Evolutionary conservation across 768 basidiomycete species (phyloP), one percentile per base, ranked within the genome.

Genomic region (Lactarius deliciosus): DNA sequence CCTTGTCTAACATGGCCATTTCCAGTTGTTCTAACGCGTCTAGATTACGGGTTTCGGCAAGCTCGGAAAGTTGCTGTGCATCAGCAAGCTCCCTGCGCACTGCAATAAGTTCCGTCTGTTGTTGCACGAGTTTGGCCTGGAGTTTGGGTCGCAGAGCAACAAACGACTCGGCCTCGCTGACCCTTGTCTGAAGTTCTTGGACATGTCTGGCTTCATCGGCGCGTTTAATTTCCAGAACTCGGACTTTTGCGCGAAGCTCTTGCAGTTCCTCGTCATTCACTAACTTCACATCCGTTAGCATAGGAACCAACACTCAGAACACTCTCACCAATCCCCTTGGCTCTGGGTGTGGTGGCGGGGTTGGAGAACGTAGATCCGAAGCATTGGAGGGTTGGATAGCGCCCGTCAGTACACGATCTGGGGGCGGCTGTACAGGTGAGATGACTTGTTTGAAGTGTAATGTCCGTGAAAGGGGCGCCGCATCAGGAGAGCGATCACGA

Each of bases 1-100:
- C 97, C 77, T 94, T 94, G 75, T 99, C 97, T 71, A 99, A 78
- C 83, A 92, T 92, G 3, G 87, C 83, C 90, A 98, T 94, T 79
- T 99, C 97, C 45, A 98, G 78, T 74, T 96, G 92, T 65, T 98
- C 96, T 61, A 91, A 86, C 1, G 89, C 75, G 74, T 98, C 96
- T 2, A 88, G 77, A 1, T 92, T 79, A 28, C 91, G 82, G 18
- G 78, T 79, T 69, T 96, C 92, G 0, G 87, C 79, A 40, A 94
- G 79, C 40, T 87, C 83, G 0, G 86, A 81, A n/a, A 94, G 79
- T 66, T 93, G 89, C 67, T 90, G 83, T 9, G 86, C 77, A 71
- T 96, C 94, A 2, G 90, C 84, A 36, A 94, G 80, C 64, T 91
- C 86, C 4, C 92, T 86, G n/a, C 86, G 85, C 5, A 88, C 84